Base-by-base conservation (phyloP, 2,329 filamentous ascomycete species). In the Aspergillus sp. region DNA sequence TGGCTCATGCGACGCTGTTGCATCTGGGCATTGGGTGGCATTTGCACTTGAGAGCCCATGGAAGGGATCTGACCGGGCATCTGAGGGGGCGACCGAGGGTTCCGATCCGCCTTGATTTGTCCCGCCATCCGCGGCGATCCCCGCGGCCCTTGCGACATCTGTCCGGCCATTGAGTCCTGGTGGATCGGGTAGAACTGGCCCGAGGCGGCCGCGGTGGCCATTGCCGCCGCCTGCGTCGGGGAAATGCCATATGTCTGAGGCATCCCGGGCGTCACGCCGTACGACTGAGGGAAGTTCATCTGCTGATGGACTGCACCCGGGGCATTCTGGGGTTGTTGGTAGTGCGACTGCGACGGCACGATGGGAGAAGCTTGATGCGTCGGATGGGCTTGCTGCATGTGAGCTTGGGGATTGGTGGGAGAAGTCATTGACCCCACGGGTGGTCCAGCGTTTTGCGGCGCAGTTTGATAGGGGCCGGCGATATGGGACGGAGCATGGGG, bases 131-230 rank as follows among this genome's bases (percentile, higher is more conserved):
- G 84, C 45, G 91, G 90, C 3, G 90, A 95, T 19, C 84, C 87
- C 52, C 79, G 73, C 22, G 77, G 73, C 22, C 79, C 78, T 60
- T 77, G 78, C 9, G 71, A 67, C 58, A 81, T 72, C 82, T 87
- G 71, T 72, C 80, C 74, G 80, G 79, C 75, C 80, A 83, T 85
- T 17, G 83, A 80, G 64, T 92, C 88, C 50, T 88, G 84, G 47
- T 86, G 76, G 74, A 91, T 84, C 60, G 87, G 86, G 56, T 88
- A 87, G 61, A 88, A 88, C 55, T 90, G 87, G 38, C 93, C 92
- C 5, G 91, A 92, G 10, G 93, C 93, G 1, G 93, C 92, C 16
- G 93, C 93, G 1, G 92, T 96, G 42, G 88, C 92, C 89, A 96
- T 94, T 53, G 92, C 92, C 46, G 93, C 92, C 13, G 91, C 91